These are phyloP conservation scores for Zea mays DNA, from an alignment of 176 grass and related monocot genomes.

Conservation along the genomic window DNA sequence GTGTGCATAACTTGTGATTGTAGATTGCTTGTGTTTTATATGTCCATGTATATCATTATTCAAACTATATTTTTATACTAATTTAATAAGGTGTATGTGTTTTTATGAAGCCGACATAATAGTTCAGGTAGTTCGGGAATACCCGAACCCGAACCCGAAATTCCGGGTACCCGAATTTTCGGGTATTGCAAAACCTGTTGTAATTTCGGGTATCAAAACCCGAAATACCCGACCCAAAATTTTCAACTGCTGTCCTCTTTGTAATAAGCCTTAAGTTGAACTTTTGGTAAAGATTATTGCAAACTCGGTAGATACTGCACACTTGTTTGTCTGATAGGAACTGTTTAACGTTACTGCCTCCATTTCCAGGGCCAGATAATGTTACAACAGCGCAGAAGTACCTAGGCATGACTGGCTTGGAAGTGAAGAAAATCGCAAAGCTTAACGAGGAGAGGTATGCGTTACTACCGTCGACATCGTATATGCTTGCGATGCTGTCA, in stretches of 20 bases:
- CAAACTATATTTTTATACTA: too few relatives aligned
- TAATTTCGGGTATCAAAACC: too few relatives aligned
- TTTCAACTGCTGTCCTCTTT: not conserved
- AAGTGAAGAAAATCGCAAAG: conserved; percentile 90
- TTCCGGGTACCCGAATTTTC: too few relatives aligned
- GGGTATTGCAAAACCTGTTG: too few relatives aligned
- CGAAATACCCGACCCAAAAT: too few relatives aligned
- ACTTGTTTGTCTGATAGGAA: not conserved
- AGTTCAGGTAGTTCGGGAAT: too few relatives aligned
- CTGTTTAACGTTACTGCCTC: not conserved
- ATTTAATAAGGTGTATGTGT: too few relatives aligned
- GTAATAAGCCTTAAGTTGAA: not conserved
- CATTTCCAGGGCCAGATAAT: conserved; percentile 68
- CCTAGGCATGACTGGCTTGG: conserved; percentile 90
- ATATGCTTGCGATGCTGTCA: not conserved
- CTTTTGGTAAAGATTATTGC: not conserved
- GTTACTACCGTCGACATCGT: not conserved
- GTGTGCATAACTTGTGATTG: too few relatives aligned
- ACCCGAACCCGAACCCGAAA: too few relatives aligned
- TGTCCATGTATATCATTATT: too few relatives aligned
- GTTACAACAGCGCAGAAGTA: conserved; percentile 76
- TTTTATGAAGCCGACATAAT: too few relatives aligned
- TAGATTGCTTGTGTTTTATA: too few relatives aligned
- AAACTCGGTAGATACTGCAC: not conserved
- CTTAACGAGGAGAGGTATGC: conserved; percentile 81